Evolutionary conservation across 257 asterid genomes (phyloP).

Genomic region (Rhazya stricta): DNA sequence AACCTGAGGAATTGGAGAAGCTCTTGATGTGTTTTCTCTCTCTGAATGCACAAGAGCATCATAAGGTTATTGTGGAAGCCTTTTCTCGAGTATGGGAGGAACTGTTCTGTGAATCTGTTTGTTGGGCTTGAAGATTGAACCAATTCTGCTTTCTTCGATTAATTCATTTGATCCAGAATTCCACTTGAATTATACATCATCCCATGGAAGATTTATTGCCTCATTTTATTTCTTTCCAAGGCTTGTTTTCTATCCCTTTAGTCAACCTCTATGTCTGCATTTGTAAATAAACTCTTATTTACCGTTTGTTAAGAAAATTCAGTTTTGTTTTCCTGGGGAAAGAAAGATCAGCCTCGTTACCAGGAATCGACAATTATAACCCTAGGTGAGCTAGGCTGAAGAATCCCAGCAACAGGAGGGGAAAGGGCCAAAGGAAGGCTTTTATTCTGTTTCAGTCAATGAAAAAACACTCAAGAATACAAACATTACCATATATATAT

Average conservation of each 20-base stretch:
- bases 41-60: conserved; percentile 60
- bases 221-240: not conserved
- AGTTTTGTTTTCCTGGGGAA: not conserved
- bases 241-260: conserved; percentile 7
- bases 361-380: not conserved
- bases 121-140: not conserved
- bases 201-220: not conserved
- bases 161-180: not conserved
- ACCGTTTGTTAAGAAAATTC: not conserved
- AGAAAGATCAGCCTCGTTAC: not conserved
- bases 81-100: conserved; percentile 58
- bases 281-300: conserved; percentile 4
- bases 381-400: too few species aligned
- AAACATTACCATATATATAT: not conserved
- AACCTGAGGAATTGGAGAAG: conserved; percentile 52
- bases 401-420: not conserved
- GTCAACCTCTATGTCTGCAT: not conserved
- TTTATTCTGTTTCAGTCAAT: too few species aligned
- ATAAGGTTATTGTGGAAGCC: conserved; percentile 55
- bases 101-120: conserved; percentile 23
- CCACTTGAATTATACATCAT: not conserved
- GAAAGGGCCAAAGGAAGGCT: too few species aligned
- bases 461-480: too few species aligned
- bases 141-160: not conserved
- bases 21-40: conserved; percentile 63